Evolutionary conservation across 257 asterid genomes (phyloP).

Genomic region (Ocimum tenuiflorum): DNA sequence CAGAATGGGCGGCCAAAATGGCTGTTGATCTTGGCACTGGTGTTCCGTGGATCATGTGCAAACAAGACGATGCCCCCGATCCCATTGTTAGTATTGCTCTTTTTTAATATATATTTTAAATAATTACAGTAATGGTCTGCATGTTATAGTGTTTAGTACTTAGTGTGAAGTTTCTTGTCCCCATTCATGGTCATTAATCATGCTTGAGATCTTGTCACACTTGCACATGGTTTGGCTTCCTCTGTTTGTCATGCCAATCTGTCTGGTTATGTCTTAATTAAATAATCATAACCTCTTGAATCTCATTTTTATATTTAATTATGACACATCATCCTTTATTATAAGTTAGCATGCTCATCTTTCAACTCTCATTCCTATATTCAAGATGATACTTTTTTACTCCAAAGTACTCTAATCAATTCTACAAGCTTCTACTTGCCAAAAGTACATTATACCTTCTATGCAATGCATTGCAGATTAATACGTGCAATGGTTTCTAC

Average conservation of each 20-base stretch:
- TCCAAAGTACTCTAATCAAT: not conserved
- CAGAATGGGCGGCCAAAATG: constrained; percentile 96
- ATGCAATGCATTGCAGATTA: constrained; percentile 70
- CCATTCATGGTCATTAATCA: constrained; percentile 17
- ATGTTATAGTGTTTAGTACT: constrained; percentile 17
- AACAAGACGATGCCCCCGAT: constrained; percentile 98
- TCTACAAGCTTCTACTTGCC: too few relatives aligned
- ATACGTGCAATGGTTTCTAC: constrained; percentile 94
- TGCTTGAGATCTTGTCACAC: constrained; percentile 15
- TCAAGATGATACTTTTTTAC: not conserved
- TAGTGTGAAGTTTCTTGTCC: constrained; percentile 25
- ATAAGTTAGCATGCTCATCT: constrained; percentile 15
- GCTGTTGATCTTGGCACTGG: constrained; percentile 88
- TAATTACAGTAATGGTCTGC: constrained; percentile 6
- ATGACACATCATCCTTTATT: constrained; percentile 2
- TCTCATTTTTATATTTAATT: constrained; percentile 14
- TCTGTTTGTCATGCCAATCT: constrained; percentile 22
- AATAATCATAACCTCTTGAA: constrained; percentile 6
- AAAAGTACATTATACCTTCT: too few relatives aligned
- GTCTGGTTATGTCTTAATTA: constrained; percentile 21
- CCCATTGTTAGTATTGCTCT: constrained; percentile 56
- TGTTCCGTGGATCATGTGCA: constrained; percentile 99
- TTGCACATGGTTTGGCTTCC: constrained; percentile 40
- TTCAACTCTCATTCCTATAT: not conserved
- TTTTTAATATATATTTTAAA: too few relatives aligned